Evolutionary conservation across 495 filamentous ascomycete genomes (phyloP).

Genomic region (Podospora fimiseda): DNA sequence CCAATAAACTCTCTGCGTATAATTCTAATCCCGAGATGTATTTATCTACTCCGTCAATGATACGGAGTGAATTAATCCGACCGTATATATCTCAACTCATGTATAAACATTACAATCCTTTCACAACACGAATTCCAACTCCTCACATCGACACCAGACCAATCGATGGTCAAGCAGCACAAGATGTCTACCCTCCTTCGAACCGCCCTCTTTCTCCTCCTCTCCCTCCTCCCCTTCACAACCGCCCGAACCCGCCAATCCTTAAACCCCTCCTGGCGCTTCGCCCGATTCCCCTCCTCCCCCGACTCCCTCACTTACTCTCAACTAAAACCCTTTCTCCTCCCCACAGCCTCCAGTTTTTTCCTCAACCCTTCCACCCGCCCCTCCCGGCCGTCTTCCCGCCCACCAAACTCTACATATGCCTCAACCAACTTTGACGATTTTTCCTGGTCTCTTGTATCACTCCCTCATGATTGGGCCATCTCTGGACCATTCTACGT

Average conservation of each 20-base stretch:
- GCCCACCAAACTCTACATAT: constrained; percentile 8
- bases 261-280: constrained; percentile 25
- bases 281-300: constrained; percentile 21
- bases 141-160: too few species aligned
- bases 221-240: neutral
- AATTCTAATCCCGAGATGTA: too few species aligned
- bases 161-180: too few species aligned
- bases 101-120: too few species aligned
- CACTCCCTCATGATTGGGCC: constrained; percentile 44
- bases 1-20: too few species aligned
- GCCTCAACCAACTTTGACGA: constrained; percentile 12
- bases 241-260: constrained; percentile 4
- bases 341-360: constrained; percentile 22
- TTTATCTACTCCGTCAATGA: too few species aligned
- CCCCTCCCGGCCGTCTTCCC: constrained; percentile 1
- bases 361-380: constrained; percentile 15
- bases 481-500: constrained; percentile 41
- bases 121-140: too few species aligned
- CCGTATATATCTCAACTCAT: too few species aligned
- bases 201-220: neutral
- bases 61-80: too few species aligned
- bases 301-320: constrained; percentile 23
- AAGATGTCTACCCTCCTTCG: neutral
- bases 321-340: constrained; percentile 23
- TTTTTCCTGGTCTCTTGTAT: constrained; percentile 14